Evolutionary conservation across 352 stramenopile species (phyloP).

Genomic region (Phytophthora macrochlamydospora): DNA sequence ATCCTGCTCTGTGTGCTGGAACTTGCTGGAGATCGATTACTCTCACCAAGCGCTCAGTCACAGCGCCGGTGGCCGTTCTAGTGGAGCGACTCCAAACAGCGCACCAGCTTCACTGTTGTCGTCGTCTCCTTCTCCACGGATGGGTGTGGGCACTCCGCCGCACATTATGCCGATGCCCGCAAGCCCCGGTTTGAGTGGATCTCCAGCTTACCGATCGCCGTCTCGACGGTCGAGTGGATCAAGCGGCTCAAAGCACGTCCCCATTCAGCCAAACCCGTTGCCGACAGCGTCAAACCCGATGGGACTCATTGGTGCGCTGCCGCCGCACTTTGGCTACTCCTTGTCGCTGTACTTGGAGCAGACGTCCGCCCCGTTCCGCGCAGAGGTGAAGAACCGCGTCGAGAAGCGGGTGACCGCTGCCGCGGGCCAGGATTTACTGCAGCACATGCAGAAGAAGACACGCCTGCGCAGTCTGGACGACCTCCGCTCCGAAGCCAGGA

Average conservation of each 20-base stretch:
- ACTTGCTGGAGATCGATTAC: slow-evolving; percentile 73
- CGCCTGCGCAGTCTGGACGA: slow-evolving; percentile 73
- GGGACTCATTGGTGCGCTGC: slow-evolving; percentile 57
- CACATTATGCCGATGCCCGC: slow-evolving; percentile 23
- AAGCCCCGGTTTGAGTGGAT: slow-evolving; percentile 22
- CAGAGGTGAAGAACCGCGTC: slow-evolving; percentile 71
- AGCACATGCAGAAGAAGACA: slow-evolving; percentile 89
- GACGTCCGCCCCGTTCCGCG: slow-evolving; percentile 66
- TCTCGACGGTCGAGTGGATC: slow-evolving; percentile 20
- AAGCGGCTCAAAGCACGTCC: slow-evolving; percentile 51
- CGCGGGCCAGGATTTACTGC: slow-evolving; percentile 72
- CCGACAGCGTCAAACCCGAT: slow-evolving; percentile 76
- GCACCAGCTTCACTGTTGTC: slow-evolving; percentile 25
- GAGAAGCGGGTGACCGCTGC: slow-evolving; percentile 79
- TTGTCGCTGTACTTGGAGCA: slow-evolving; percentile 79
- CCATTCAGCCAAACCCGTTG: slow-evolving; percentile 80
- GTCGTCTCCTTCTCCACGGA: slow-evolving; percentile 26
- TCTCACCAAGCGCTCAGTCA: slow-evolving; percentile 58
- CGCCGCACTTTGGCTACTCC: slow-evolving; percentile 64
- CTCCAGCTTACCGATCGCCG: slow-evolving; percentile 27
- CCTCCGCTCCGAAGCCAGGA: no score
- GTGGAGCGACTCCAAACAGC: slow-evolving; percentile 20
- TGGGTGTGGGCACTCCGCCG: slow-evolving; percentile 12
- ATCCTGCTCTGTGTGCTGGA: slow-evolving; percentile 63
- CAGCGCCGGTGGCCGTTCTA: slow-evolving; percentile 18